phyloP scores from a whole-genome alignment of 257 asterid species.

The Lantana camara region DNA sequence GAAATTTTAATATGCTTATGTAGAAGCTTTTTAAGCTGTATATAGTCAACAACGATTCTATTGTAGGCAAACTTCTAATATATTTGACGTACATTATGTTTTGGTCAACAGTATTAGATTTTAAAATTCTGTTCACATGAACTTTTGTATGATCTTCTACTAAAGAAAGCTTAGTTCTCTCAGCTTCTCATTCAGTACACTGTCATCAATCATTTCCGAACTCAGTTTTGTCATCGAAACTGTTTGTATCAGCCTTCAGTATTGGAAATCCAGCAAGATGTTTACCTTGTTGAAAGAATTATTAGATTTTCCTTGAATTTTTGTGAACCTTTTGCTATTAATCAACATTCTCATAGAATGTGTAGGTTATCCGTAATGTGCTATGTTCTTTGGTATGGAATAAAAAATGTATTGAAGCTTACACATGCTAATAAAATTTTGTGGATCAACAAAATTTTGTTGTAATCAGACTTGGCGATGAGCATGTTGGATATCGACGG shows the following conservation, averaged over 20 bases:
- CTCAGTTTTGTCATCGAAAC: neutral
- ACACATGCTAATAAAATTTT: constrained; percentile 15
- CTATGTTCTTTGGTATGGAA: constrained; percentile 24
- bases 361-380: neutral
- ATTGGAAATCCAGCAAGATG: neutral
- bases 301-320: neutral
- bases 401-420: constrained; percentile 4
- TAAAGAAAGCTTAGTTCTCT: neutral
- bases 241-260: neutral
- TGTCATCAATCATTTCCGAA: neutral
- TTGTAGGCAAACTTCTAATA: neutral
- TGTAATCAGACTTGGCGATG: constrained; percentile 77
- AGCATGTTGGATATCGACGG: constrained; percentile 84
- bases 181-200: neutral
- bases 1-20: constrained; percentile 15
- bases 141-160: neutral
- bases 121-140: neutral
- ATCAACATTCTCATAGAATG: neutral
- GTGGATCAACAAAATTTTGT: constrained; percentile 26
- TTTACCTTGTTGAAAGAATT: neutral
- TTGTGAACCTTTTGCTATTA: neutral
- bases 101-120: neutral
- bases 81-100: neutral
- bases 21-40: neutral
- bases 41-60: neutral